A percentile compares a stretch with the other conserved stretches of the same genome.
These are phyloP conservation scores for Chlorencoelia australis DNA, from an alignment of 2,329 filamentous ascomycete genomes.

Conservation along the genomic window DNA sequence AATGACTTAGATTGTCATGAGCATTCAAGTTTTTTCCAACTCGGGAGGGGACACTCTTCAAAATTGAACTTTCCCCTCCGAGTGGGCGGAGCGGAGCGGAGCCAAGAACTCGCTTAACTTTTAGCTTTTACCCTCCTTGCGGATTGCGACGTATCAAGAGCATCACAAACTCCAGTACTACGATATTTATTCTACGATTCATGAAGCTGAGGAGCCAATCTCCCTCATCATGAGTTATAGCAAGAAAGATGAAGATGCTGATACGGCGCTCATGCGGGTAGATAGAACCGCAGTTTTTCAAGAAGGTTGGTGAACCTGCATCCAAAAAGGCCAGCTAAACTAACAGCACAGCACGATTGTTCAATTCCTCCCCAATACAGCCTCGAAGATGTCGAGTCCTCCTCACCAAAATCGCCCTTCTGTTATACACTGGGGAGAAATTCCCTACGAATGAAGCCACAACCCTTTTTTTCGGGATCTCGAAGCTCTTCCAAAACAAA, in stretches of 20 bases:
- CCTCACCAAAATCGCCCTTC: conserved; percentile 90
- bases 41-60: too few species aligned
- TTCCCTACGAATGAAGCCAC: conserved; percentile 97
- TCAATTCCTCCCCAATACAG: conserved; percentile 95
- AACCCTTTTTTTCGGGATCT: conserved; percentile 96
- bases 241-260: conserved; percentile 98
- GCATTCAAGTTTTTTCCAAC: too few species aligned
- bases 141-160: conserved; percentile 24
- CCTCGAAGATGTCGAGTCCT: conserved; percentile 96
- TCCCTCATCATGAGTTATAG: conserved; percentile 74
- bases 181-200: conserved; percentile 23
- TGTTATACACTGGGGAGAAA: conserved; percentile 92
- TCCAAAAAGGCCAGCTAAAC: conserved; percentile 24
- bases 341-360: conserved; percentile 69
- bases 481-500: conserved; percentile 99
- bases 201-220: conserved; percentile 28
- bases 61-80: too few species aligned
- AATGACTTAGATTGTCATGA: too few species aligned
- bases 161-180: conserved; percentile 5
- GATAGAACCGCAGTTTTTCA: conserved; percentile 97
- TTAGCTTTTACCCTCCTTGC: conserved; percentile 18
- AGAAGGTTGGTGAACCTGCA: conserved; percentile 58
- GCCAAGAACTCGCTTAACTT: conserved; percentile 8
- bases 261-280: conserved; percentile 88
- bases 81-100: background rate